Evolutionary conservation across 352 stramenopile genomes (phyloP).

Genomic region (Phytophthora megakarya): DNA sequence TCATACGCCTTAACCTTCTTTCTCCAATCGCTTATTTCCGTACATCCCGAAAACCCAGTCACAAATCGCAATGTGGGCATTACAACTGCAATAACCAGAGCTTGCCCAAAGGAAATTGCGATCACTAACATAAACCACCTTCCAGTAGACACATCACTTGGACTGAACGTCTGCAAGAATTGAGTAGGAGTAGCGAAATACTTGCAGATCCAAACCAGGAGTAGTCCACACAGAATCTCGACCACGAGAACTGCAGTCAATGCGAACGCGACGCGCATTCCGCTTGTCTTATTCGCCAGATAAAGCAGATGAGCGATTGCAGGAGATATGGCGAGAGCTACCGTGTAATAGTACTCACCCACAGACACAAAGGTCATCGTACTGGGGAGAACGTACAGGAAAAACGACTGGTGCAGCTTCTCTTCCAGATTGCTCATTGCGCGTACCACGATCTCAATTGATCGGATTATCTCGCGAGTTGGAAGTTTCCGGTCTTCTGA

Average conservation of each 20-base stretch:
- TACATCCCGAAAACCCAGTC: slow-evolving; percentile 45
- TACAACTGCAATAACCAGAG: slow-evolving; percentile 28
- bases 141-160: slow-evolving; percentile 3
- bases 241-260: slow-evolving; percentile 44
- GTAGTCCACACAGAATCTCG: slow-evolving; percentile 33
- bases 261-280: slow-evolving; percentile 70
- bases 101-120: slow-evolving; percentile 32
- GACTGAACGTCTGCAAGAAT: slow-evolving; percentile 13
- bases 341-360: slow-evolving; percentile 85
- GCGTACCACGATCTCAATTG: slow-evolving; percentile 71
- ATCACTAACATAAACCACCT: slow-evolving; percentile 37
- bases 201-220: slow-evolving; percentile 21
- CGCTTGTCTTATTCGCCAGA: slow-evolving; percentile 52
- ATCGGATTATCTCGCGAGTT: slow-evolving; percentile 48
- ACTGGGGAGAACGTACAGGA: slow-evolving; percentile 83
- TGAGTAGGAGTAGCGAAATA: slow-evolving; percentile 16
- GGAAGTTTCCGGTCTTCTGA: slow-evolving; percentile 30
- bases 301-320: slow-evolving; percentile 65
- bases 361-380: slow-evolving; percentile 82
- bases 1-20: slow-evolving; percentile 46
- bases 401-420: slow-evolving; percentile 90
- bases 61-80: slow-evolving; percentile 37
- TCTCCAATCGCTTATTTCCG: slow-evolving; percentile 44
- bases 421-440: slow-evolving; percentile 88
- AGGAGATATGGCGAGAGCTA: slow-evolving; percentile 72